phyloP scores from a whole-genome alignment of 129 eudicot species.

The Rutidosis leptorrhynchoides region DNA sequence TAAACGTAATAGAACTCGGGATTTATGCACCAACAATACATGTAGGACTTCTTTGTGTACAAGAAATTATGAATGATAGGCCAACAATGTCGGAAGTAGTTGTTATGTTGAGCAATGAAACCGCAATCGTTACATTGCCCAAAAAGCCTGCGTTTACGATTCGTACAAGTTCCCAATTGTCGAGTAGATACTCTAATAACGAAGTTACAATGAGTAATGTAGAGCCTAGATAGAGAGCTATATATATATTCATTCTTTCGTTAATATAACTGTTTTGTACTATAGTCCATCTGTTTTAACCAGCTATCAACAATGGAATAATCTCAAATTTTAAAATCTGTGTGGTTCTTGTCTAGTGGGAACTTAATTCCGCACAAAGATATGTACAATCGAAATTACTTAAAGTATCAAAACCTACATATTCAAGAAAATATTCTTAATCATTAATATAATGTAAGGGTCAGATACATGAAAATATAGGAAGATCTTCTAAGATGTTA shows the following conservation, averaged over 20 bases:
- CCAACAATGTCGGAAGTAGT: slow-evolving; percentile 38
- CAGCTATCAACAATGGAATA: not conserved
- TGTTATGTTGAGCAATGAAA: slow-evolving; percentile 37
- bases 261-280: not conserved
- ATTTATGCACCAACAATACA: too few species aligned
- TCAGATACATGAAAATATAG: too few species aligned
- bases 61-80: slow-evolving; percentile 28
- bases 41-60: slow-evolving; percentile 36
- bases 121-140: slow-evolving; percentile 27
- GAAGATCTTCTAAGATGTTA: too few species aligned
- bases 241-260: not conserved
- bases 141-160: slow-evolving; percentile 35
- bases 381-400: too few species aligned
- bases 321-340: not conserved
- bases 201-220: slow-evolving; percentile 29
- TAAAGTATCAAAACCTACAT: not conserved
- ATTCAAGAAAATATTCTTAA: not conserved
- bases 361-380: not conserved
- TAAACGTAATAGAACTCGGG: too few species aligned
- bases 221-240: slow-evolving; percentile 30
- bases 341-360: not conserved
- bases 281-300: not conserved
- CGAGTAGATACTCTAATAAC: slow-evolving; percentile 24
- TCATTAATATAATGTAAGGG: too few species aligned
- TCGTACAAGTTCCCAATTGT: slow-evolving; percentile 16